phyloP scores from a whole-genome alignment of 345 rosid genomes.

The Corchorus olitorius region DNA sequence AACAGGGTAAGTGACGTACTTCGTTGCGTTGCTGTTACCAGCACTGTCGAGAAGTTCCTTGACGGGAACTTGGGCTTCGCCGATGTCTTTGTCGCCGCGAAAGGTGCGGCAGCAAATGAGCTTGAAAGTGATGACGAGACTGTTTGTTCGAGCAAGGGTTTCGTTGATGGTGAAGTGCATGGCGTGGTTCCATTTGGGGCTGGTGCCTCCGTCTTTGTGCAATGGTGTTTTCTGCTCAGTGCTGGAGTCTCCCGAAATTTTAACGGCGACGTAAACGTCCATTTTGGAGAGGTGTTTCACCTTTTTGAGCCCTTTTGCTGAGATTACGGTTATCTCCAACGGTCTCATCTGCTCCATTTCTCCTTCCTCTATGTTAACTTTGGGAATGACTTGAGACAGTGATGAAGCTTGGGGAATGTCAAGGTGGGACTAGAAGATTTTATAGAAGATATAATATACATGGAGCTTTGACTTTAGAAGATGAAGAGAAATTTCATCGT shows the following conservation, averaged over 20 bases:
- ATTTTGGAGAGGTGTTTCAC: conserved; percentile 57
- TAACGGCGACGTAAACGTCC: conserved; percentile 59
- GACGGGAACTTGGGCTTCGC: conserved; percentile 51
- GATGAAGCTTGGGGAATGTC: neutral
- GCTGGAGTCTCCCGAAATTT: conserved; percentile 45
- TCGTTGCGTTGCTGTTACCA: neutral
- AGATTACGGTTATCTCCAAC: conserved; percentile 51
- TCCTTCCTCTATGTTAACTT: neutral
- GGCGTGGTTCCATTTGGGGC: conserved; percentile 56
- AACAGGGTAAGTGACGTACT: neutral
- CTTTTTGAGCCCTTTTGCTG: conserved; percentile 58
- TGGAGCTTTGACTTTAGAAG: neutral
- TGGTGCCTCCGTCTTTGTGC: conserved; percentile 54
- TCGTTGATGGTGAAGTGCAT: conserved; percentile 59
- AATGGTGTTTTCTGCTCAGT: conserved; percentile 52
- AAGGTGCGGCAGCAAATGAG: conserved; percentile 52
- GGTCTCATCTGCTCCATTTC: conserved; percentile 55
- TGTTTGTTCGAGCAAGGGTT: conserved; percentile 39
- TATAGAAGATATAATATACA: neutral
- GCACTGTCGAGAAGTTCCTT: conserved; percentile 44
- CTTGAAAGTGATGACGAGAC: conserved; percentile 38
- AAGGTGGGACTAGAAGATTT: neutral
- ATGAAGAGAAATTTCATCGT: neutral
- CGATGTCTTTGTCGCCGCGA: conserved; percentile 51
- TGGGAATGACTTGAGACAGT: neutral